Percentiles rank a stretch among this genome's conserved stretches.
Conservation (phyloP, 2,329 filamentous ascomycete species). For the Aspergillus tanneri region DNA sequence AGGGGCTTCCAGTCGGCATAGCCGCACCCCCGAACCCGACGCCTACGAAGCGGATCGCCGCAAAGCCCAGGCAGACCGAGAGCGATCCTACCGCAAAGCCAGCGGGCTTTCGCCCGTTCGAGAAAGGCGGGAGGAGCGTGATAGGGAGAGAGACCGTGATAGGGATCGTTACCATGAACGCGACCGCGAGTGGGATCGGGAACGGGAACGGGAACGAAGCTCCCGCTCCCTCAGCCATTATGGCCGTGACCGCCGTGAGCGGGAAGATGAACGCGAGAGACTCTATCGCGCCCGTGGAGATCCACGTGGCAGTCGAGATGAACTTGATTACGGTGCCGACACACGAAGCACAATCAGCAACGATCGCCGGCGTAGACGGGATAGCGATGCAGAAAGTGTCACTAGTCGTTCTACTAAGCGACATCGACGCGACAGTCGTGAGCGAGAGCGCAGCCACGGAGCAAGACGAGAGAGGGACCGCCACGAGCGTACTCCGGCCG, state of each 20-base stretch:
- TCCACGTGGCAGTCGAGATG: constrained; percentile 75
- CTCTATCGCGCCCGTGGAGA: constrained; percentile 79
- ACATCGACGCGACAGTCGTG: constrained; percentile 43
- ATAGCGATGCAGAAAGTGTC: constrained; percentile 68
- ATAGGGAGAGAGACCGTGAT: constrained; percentile 36
- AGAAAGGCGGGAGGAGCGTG: constrained; percentile 40
- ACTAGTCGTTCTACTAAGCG: constrained; percentile 63
- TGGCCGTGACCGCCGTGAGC: constrained; percentile 80
- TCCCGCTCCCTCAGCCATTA: constrained; percentile 51
- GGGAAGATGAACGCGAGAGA: constrained; percentile 87
- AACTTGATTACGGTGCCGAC: constrained; percentile 86
- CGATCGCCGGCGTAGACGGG: constrained; percentile 72
- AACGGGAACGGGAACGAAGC: constrained; percentile 37
- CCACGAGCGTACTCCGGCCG: constrained; percentile 35
- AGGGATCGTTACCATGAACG: constrained; percentile 40
- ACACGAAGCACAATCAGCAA: constrained; percentile 56
- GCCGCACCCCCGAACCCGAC: constrained; percentile 87
- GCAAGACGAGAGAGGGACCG: constrained; percentile 59
- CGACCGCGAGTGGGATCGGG: constrained; percentile 40
- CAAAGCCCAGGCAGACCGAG: constrained; percentile 89
- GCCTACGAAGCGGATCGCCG: constrained; percentile 93
- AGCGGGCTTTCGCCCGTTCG: constrained; percentile 58
- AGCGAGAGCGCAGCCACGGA: constrained; percentile 37
- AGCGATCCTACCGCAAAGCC: constrained; percentile 87
- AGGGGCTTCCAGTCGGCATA: constrained; percentile 57